Evolutionary conservation across 495 filamentous ascomycete genomes (phyloP), one percentile per base, ranked within the genome.

Genomic region (Recurvomyces mirabilis): DNA sequence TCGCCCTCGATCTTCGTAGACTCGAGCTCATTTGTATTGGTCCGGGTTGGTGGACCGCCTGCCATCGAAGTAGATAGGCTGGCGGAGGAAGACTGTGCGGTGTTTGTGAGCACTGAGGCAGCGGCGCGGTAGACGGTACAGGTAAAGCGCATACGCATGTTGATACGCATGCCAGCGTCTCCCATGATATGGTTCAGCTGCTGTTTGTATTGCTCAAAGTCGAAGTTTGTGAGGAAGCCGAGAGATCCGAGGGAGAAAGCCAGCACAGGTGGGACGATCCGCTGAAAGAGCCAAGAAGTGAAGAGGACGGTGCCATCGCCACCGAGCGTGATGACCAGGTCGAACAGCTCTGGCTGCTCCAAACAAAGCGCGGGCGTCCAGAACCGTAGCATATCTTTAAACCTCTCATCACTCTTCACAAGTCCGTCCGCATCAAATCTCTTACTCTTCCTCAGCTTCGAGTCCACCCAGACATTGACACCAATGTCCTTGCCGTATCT

Each of bases 341-440:
- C 89, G 51, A 95, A 94, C 43, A 82, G 84, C 59, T 94, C 86
- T 1, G 88, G 88, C 7, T 74, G 75, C 41, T 72, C 81, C 77
- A 85, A 88, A 69, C 91, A 98, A 3, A 98, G 69, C 53, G 94
- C 87, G 1, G 89, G 85, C 0, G 85, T 86, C 91, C 91, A 98
- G 65, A 89, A 96, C 32, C 74, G 74, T 29, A 95, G 73, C 79
- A 91, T 89, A 12, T 76, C 63, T 43, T 78, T 67, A 62, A 81
- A 88, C 21, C 79, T 74, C 30, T 76, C 69, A 41, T 93, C 71
- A 48, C 79, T 72, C 23, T 78, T 75, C 10, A 87, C 43, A 25
- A 98, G 74, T 12, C 76, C 74, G 3, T 73, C 67, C n/a, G 77
- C 74, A 58, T 86, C 78, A 55, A 98, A 95, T 20, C 88, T 82